Evolutionary conservation across 1,284 basidiomycete species (phyloP).

Genomic region (Moesziomyces aphidis): DNA sequence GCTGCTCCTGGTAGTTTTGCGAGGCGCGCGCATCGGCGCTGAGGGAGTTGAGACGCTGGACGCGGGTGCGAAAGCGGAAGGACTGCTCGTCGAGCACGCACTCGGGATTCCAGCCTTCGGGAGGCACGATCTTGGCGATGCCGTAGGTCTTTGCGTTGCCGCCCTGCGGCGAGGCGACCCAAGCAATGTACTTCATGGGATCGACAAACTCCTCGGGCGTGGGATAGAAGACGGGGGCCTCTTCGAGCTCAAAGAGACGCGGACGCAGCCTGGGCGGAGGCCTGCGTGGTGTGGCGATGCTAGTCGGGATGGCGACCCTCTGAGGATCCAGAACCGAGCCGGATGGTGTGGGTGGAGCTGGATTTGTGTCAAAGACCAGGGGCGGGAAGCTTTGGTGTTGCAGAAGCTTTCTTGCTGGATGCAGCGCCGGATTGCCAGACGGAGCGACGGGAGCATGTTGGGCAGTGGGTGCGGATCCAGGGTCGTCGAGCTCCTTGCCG

Average conservation of each 20-base stretch:
- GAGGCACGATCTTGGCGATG: conserved; percentile 96
- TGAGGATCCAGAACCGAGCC: background rate
- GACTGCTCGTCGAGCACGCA: conserved; percentile 93
- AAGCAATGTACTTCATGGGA: conserved; percentile 93
- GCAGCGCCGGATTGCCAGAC: conserved; percentile 36
- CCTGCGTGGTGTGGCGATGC: conserved; percentile 51
- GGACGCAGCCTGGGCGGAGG: conserved; percentile 49
- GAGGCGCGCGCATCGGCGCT: conserved; percentile 96
- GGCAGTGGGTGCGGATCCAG: background rate
- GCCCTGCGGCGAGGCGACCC: conserved; percentile 75
- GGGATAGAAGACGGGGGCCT: conserved; percentile 91
- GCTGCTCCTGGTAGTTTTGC: conserved; percentile 95
- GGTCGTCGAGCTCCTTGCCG: conserved; percentile 20
- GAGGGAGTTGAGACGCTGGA: conserved; percentile 95
- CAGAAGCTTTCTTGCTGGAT: conserved; percentile 45
- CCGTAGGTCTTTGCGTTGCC: conserved; percentile 79
- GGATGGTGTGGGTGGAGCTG: background rate
- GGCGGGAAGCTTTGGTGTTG: conserved; percentile 38
- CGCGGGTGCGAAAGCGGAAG: conserved; percentile 93
- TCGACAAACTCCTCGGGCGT: conserved; percentile 90
- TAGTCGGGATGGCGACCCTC: conserved; percentile 52
- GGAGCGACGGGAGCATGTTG: conserved; percentile 4
- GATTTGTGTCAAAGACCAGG: conserved; percentile 24
- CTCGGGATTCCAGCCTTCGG: conserved; percentile 92
- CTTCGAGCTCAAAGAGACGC: conserved; percentile 81